These are phyloP conservation scores for Zygoascus tannicola DNA, from an alignment of 805 yeast genomes.

Conservation along the genomic window DNA sequence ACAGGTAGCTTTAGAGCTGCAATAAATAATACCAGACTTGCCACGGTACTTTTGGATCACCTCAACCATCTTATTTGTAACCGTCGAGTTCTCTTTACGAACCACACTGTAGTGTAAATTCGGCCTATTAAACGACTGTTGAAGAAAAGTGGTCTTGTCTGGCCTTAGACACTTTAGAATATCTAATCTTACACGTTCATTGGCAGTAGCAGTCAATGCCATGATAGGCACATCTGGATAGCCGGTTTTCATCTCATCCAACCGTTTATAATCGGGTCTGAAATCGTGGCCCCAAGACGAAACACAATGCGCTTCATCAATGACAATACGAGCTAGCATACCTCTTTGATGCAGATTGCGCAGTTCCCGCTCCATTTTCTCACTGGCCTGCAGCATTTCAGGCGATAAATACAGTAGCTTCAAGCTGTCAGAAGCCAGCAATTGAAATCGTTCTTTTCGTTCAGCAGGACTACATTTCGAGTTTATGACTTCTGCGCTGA, in stretches of 20 bases:
- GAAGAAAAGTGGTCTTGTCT: conserved; percentile 45
- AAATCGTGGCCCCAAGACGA: conserved; percentile 99
- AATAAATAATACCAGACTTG: conserved; percentile 82
- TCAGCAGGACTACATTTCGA: conserved; percentile 63
- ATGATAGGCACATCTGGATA: conserved; percentile 81
- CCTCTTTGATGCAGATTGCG: conserved; percentile 43
- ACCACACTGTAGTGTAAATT: conserved; percentile 73
- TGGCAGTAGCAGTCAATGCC: conserved; percentile 97
- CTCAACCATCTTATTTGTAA: conserved; percentile 32
- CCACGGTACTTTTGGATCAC: conserved; percentile 43
- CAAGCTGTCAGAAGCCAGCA: conserved; percentile 56
- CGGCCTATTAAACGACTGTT: conserved; percentile 87
- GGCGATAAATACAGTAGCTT: conserved; percentile 85
- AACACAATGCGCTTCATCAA: conserved; percentile 97
- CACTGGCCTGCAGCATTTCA: conserved; percentile 80
- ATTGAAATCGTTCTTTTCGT: conserved; percentile 49
- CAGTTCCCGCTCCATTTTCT: conserved; percentile 56
- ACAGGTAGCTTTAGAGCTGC: conserved; percentile 83
- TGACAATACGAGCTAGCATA: conserved; percentile 73
- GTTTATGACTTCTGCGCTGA: conserved; percentile 81
- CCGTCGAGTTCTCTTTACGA: conserved; percentile 41
- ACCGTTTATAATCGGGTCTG: conserved; percentile 85
- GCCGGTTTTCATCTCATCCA: conserved; percentile 59
- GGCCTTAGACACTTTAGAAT: conserved; percentile 69
- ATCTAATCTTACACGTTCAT: conserved; percentile 78